These are phyloP conservation scores for Mycena sanguinolenta DNA, from an alignment of 768 basidiomycete genomes.

Conservation along the genomic window DNA sequence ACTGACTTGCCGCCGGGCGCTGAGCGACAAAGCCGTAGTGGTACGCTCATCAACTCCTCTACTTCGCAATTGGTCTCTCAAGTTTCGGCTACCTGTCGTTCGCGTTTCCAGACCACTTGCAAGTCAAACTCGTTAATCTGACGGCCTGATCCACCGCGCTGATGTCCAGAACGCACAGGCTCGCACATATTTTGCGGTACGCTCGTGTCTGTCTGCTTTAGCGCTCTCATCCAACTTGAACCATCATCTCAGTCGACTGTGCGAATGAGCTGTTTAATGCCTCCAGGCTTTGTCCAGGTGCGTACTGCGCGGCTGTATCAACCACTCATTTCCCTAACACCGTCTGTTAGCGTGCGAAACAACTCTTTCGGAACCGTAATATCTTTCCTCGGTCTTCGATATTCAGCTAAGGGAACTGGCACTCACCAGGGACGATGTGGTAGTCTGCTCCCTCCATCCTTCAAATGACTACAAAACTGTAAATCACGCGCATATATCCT, in stretches of 20 bases:
- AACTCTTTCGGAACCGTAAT: constrained; percentile 82
- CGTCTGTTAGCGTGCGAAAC: constrained; percentile 81
- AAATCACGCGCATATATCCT: constrained; percentile 53
- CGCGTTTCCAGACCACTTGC: constrained; percentile 43
- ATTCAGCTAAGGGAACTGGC: constrained; percentile 5
- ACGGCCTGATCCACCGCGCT: neutral
- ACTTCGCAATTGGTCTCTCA: neutral
- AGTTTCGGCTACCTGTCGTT: neutral
- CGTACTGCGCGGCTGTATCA: neutral
- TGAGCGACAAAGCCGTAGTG: constrained; percentile 87
- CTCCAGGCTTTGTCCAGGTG: constrained; percentile 85
- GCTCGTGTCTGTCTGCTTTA: constrained; percentile 34
- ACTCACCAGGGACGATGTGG: constrained; percentile 69
- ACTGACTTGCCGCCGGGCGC: constrained; percentile 75
- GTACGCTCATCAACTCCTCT: constrained; percentile 59
- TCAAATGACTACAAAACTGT: constrained; percentile 95
- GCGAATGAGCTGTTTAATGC: constrained; percentile 87
- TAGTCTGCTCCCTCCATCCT: constrained; percentile 87
- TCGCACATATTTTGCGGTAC: constrained; percentile 90
- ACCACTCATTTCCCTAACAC: neutral
- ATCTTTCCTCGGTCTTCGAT: constrained; percentile 8
- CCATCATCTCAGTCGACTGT: constrained; percentile 71
- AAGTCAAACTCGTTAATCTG: constrained; percentile 11
- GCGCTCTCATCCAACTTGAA: neutral
- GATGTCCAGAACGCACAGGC: constrained; percentile 56